These are phyloP conservation scores for Wakefieldia striispora DNA, from an alignment of 768 basidiomycete species.

Conservation along the genomic window DNA sequence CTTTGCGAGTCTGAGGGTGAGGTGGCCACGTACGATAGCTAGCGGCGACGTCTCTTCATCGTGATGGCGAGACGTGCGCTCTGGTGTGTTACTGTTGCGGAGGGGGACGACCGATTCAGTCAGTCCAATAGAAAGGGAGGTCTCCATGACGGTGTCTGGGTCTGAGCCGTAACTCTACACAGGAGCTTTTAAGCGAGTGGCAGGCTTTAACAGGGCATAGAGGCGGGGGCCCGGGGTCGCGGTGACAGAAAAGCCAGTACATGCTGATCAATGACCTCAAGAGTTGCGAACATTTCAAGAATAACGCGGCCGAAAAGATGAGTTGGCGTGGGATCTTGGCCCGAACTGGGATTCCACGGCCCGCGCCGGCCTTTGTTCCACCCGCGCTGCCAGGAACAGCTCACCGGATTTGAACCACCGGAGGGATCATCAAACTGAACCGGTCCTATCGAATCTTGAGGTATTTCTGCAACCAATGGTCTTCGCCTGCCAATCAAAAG, in stretches of 20 bases:
- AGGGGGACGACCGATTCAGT: constrained; percentile 77
- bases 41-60: constrained; percentile 46
- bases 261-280: no score
- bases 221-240: not conserved
- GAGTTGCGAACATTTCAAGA: not conserved
- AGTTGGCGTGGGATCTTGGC: not conserved
- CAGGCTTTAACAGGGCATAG: not conserved
- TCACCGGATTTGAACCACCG: no score
- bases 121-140: constrained; percentile 54
- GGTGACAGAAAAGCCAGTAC: no score
- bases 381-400: constrained; percentile 1
- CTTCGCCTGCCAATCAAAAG: no score
- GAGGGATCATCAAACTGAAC: no score
- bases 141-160: constrained; percentile 28
- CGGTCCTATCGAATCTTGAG: not conserved
- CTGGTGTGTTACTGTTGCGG: constrained; percentile 39
- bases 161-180: no score
- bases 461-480: constrained; percentile 5
- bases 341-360: not conserved
- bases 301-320: not conserved
- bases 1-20: constrained; percentile 65
- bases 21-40: constrained; percentile 63
- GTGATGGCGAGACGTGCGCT: constrained; percentile 29
- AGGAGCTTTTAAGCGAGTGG: constrained; percentile 1
- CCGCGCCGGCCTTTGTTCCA: constrained; percentile 13